Evolutionary conservation across 345 rosid genomes (phyloP).

Genomic region (Populus deltoides): DNA sequence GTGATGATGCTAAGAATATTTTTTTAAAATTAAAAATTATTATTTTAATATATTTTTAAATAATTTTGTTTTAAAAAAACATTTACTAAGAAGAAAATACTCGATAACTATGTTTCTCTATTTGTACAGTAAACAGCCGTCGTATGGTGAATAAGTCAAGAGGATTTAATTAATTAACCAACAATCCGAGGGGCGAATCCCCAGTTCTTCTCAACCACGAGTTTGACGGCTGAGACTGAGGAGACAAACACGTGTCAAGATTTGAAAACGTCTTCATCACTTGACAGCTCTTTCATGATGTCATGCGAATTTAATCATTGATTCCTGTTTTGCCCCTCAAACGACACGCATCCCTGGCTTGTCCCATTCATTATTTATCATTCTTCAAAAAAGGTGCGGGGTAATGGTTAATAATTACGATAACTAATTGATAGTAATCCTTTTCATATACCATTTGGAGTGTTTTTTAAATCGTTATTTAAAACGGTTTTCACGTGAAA

Average conservation of each 20-base stretch:
- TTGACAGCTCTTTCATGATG: not conserved
- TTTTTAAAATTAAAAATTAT: no score
- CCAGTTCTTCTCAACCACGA: slow-evolving; percentile 22
- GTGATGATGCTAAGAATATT: no score
- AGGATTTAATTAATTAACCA: not conserved
- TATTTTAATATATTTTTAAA: no score
- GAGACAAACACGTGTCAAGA: slow-evolving; percentile 16
- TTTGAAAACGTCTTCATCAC: not conserved
- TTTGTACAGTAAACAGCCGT: not conserved
- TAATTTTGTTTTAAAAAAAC: no score
- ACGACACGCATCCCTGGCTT: not conserved
- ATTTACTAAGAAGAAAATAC: not conserved
- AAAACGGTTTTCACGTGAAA: no score
- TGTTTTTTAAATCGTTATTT: no score
- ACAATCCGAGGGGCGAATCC: not conserved
- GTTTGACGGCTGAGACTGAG: not conserved
- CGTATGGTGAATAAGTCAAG: not conserved
- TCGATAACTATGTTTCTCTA: no score
- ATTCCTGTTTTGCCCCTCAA: not conserved
- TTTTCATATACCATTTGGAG: no score
- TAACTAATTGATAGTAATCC: no score
- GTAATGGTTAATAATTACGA: no score
- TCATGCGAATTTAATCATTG: not conserved
- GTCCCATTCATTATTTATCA: not conserved
- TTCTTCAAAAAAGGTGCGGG: no score